phyloP scores from a whole-genome alignment of 1,284 basidiomycete genomes.

The Microstroma glucosiphilum region DNA sequence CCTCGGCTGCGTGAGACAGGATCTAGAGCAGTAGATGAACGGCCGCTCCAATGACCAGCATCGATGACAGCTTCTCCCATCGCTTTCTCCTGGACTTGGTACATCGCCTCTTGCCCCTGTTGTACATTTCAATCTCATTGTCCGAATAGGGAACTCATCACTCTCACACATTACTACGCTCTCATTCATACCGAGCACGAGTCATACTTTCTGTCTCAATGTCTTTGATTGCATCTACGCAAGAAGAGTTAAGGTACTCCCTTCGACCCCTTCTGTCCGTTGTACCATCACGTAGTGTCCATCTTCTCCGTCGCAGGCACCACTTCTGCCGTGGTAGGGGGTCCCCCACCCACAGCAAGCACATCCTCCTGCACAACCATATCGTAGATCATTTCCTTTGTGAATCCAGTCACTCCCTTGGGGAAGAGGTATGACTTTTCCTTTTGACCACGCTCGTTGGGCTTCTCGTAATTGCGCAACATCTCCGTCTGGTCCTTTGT shows the following conservation, averaged over 20 bases:
- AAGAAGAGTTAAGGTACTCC: too few relatives aligned
- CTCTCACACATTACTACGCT: too few relatives aligned
- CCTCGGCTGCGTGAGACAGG: not conserved
- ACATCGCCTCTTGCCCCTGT: too few relatives aligned
- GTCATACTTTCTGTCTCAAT: too few relatives aligned
- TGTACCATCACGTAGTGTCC: not conserved
- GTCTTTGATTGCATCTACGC: too few relatives aligned
- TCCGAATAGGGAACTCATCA: too few relatives aligned
- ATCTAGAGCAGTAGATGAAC: not conserved
- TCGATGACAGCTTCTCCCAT: too few relatives aligned
- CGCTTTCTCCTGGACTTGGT: too few relatives aligned
- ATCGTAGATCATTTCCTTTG: slow-evolving; percentile 43
- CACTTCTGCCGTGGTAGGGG: not conserved
- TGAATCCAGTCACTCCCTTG: slow-evolving; percentile 70
- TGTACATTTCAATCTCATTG: too few relatives aligned
- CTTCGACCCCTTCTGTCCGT: too few relatives aligned
- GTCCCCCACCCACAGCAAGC: not conserved
- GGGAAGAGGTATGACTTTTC: slow-evolving; percentile 49
- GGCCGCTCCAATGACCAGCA: too few relatives aligned
- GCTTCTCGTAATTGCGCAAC: slow-evolving; percentile 43
- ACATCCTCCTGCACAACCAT: slow-evolving; percentile 59
- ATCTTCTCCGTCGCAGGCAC: slow-evolving; percentile 1
- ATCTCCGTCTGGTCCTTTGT: slow-evolving; percentile 43
- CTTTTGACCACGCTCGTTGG: slow-evolving; percentile 36
- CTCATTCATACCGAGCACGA: too few relatives aligned